A percentile compares a stretch with the other conserved stretches of the same genome.
Evolutionary conservation across 2,329 filamentous ascomycete genomes (phyloP).

Genomic region (Colletotrichum endophyticum): DNA sequence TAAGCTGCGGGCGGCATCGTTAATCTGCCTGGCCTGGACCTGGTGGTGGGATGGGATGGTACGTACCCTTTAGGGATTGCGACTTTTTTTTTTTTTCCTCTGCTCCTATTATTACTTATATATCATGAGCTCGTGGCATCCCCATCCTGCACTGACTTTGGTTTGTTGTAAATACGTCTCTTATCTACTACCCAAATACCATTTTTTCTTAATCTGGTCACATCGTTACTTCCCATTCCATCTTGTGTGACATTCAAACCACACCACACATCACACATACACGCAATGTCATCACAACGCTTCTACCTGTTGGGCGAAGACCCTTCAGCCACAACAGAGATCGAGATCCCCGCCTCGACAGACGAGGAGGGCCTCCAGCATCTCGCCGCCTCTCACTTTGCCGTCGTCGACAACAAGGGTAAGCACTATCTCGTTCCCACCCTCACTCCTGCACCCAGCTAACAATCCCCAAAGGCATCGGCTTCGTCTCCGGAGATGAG

Average conservation of each 20-base stretch:
- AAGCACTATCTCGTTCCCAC: not conserved
- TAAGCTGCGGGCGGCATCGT: not conserved
- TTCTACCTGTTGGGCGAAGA: conserved; percentile 49
- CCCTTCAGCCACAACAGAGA: conserved; percentile 35
- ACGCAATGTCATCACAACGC: conserved; percentile 38
- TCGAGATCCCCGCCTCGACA: conserved; percentile 38
- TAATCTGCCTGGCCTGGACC: not conserved
- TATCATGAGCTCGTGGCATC: conserved; percentile 10
- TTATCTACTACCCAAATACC: not conserved
- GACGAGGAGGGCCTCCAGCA: conserved; percentile 42
- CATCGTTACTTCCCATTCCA: not conserved
- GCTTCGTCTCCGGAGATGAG: conserved; percentile 36
- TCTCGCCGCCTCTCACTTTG: conserved; percentile 45
- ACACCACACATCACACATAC: not conserved
- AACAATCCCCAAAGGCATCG: conserved; percentile 32
- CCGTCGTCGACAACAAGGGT: conserved; percentile 47
- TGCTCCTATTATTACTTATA: not conserved
- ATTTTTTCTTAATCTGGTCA: not conserved
- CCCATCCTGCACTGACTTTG: not conserved
- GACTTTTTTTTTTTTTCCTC: not conserved
- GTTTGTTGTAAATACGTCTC: not conserved
- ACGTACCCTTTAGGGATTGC: conserved; percentile 3
- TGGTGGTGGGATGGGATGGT: not conserved
- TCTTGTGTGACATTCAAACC: not conserved
- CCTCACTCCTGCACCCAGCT: not conserved